These are phyloP conservation scores for Ophiostoma perfectum DNA, from an alignment of 2,329 filamentous ascomycete genomes.

Conservation along the genomic window DNA sequence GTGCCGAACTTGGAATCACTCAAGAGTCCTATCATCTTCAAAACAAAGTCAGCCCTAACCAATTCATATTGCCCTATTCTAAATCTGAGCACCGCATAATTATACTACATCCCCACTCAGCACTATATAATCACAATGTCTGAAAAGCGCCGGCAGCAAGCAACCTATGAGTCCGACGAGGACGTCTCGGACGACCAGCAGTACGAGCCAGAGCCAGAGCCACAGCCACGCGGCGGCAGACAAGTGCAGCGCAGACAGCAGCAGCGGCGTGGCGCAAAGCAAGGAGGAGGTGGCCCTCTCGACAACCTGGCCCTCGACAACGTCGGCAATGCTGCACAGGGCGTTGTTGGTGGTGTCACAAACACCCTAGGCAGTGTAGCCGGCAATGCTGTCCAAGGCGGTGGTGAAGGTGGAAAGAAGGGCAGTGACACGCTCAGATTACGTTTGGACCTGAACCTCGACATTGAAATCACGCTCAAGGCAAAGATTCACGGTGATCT, in stretches of 20 bases:
- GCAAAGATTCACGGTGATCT: conserved; percentile 80
- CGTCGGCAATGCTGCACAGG: conserved; percentile 18
- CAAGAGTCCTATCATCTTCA: neutral
- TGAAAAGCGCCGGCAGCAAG: neutral
- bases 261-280: neutral
- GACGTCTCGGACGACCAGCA: neutral
- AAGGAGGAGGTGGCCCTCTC: neutral
- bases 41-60: neutral
- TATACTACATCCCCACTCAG: neutral
- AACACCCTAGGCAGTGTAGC: conserved; percentile 40
- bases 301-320: neutral
- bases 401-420: conserved; percentile 35
- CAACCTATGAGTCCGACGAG: neutral
- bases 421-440: conserved; percentile 63
- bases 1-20: neutral
- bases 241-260: neutral
- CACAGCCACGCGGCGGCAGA: neutral
- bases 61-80: neutral
- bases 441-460: conserved; percentile 67
- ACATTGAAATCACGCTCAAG: conserved; percentile 80
- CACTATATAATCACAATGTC: neutral
- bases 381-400: conserved; percentile 34
- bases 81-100: neutral
- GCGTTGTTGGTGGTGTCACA: conserved; percentile 38
- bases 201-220: neutral